These are phyloP conservation scores for Quercus ilex DNA, from an alignment of 306 rosid species.

Conservation along the genomic window DNA sequence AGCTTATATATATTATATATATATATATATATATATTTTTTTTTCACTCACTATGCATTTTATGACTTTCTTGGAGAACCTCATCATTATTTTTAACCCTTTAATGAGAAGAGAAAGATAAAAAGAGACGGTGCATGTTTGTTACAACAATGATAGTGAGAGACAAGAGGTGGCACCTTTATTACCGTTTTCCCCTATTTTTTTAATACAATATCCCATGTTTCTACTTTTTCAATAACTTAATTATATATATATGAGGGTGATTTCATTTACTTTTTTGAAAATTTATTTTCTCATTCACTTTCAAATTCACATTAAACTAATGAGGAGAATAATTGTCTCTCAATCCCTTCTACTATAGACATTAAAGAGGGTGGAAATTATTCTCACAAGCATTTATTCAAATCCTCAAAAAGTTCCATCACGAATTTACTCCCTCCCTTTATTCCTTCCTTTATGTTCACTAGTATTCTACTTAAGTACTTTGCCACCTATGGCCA, in stretches of 20 bases:
- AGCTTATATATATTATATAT: neutral
- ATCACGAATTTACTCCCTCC: neutral
- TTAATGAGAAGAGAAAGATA: neutral
- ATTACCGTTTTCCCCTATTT: neutral
- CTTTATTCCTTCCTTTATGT: neutral
- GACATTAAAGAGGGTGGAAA: too few species aligned
- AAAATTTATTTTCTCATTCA: neutral
- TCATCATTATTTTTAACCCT: neutral
- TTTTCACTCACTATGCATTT: neutral
- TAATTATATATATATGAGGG: neutral
- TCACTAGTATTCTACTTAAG: neutral
- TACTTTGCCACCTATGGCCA: neutral
- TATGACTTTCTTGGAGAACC: neutral
- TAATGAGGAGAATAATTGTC: neutral
- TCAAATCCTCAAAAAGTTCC: too few species aligned
- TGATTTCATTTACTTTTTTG: neutral
- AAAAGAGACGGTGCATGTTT: neutral
- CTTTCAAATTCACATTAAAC: neutral
- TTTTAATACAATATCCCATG: neutral
- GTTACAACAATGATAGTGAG: neutral
- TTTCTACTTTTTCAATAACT: neutral
- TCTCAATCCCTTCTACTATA: neutral
- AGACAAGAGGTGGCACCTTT: neutral
- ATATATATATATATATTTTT: too few species aligned
- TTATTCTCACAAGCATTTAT: too few species aligned